Percentiles rank a stretch among this genome's conserved stretches.
These are phyloP conservation scores for Eucalyptus erythrocorys DNA, from an alignment of 345 rosid genomes.

Conservation along the genomic window DNA sequence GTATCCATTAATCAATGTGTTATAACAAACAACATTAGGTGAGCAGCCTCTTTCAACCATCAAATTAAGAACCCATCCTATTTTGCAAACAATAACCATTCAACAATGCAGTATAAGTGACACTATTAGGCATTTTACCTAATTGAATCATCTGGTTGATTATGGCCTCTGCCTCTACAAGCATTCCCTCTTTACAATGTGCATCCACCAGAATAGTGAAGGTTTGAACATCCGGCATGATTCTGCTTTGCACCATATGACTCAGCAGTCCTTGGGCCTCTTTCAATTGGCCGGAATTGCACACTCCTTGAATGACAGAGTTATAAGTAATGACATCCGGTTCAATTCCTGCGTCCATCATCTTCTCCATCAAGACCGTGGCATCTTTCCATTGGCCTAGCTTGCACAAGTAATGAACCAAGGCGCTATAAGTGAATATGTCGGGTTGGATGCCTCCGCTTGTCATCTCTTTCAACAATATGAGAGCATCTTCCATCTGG, in stretches of 20 bases:
- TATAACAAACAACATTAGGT: no score
- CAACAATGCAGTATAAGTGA: neutral
- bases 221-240: neutral
- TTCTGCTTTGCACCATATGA: neutral
- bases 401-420: no score
- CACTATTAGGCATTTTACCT: neutral
- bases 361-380: no score
- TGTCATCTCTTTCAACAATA: neutral
- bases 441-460: no score
- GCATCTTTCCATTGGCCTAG: no score
- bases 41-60: no score
- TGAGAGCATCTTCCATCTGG: neutral
- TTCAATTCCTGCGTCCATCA: no score
- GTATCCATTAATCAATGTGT: no score
- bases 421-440: no score
- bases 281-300: neutral
- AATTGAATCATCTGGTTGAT: neutral
- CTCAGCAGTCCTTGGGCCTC: constrained; percentile 1
- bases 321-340: no score
- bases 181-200: neutral
- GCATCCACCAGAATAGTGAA: neutral
- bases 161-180: neutral
- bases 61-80: no score
- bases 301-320: constrained; percentile 2
- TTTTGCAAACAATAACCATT: no score